phyloP scores from a whole-genome alignment of 352 stramenopile genomes.

The Globisporangium parvum region DNA sequence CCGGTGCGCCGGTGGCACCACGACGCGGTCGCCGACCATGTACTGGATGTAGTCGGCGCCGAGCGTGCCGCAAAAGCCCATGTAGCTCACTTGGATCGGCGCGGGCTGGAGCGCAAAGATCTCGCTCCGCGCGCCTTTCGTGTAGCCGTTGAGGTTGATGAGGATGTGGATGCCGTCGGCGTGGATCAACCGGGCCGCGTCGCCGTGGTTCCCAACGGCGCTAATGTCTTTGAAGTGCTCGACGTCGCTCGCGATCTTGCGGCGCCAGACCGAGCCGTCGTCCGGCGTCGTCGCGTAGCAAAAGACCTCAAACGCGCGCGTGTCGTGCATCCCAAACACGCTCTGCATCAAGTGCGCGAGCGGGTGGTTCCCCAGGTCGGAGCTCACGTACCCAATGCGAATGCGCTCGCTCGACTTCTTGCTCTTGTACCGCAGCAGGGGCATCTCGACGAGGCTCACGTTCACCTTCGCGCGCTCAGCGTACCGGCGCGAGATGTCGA shows the following conservation, averaged over 20 bases:
- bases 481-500: slow-evolving; percentile 72
- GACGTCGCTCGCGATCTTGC: slow-evolving; percentile 74
- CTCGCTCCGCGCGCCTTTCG: slow-evolving; percentile 88
- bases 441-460: slow-evolving; percentile 81
- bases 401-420: slow-evolving; percentile 65
- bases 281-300: slow-evolving; percentile 82
- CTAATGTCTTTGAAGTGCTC: slow-evolving; percentile 89
- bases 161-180: slow-evolving; percentile 87
- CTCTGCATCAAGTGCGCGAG: slow-evolving; percentile 89
- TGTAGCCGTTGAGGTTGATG: slow-evolving; percentile 93
- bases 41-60: slow-evolving; percentile 92
- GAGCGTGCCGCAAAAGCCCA: slow-evolving; percentile 89
- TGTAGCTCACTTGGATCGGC: slow-evolving; percentile 87
- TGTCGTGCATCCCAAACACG: slow-evolving; percentile 89
- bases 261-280: slow-evolving; percentile 78
- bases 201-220: slow-evolving; percentile 37
- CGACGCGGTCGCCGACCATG: slow-evolving; percentile 82
- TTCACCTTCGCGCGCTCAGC: slow-evolving; percentile 84
- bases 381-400: slow-evolving; percentile 87
- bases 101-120: slow-evolving; percentile 91
- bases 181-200: slow-evolving; percentile 79
- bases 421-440: slow-evolving; percentile 57
- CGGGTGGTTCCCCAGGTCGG: slow-evolving; percentile 90
- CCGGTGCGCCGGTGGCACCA: slow-evolving; percentile 62
- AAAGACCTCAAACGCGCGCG: slow-evolving; percentile 84